Percentiles rank a stretch among this genome's conserved stretches.
Conservation (phyloP, 2,329 filamentous ascomycete species). For the Penicillium sp. region DNA sequence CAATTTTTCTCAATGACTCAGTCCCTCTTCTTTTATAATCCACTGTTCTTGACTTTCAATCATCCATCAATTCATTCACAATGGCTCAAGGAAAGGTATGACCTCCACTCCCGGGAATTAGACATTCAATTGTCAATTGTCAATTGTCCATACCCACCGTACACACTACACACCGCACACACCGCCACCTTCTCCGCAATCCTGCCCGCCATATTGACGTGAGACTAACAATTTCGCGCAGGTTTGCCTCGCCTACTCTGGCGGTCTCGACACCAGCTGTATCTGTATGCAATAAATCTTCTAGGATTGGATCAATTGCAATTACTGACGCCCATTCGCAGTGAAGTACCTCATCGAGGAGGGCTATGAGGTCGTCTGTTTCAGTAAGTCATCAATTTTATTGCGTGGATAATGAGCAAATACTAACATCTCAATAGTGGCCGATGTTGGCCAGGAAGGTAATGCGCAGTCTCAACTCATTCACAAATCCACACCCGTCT, state of each 20-base stretch:
- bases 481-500: conserved; percentile 8
- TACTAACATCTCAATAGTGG: conserved; percentile 47
- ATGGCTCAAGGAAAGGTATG: conserved; percentile 32
- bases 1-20: conserved; percentile 28
- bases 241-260: conserved; percentile 43
- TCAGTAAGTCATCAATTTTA: conserved; percentile 42
- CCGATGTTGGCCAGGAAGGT: conserved; percentile 72
- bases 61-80: conserved; percentile 17
- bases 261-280: conserved; percentile 62
- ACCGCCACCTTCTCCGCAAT: conserved; percentile 17
- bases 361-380: conserved; percentile 64
- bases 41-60: conserved; percentile 9
- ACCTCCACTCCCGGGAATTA: too few relatives aligned
- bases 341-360: conserved; percentile 52
- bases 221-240: conserved; percentile 21
- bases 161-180: conserved; percentile 1
- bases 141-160: not conserved
- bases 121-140: not conserved
- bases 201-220: conserved; percentile 5
- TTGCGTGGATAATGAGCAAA: not conserved
- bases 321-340: conserved; percentile 23
- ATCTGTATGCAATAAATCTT: conserved; percentile 48
- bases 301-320: conserved; percentile 5
- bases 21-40: conserved; percentile 17
- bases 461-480: conserved; percentile 7